Evolutionary conservation across 805 yeast genomes (phyloP), one percentile per base, ranked within the genome.

Genomic region (Candida tibetensis): DNA sequence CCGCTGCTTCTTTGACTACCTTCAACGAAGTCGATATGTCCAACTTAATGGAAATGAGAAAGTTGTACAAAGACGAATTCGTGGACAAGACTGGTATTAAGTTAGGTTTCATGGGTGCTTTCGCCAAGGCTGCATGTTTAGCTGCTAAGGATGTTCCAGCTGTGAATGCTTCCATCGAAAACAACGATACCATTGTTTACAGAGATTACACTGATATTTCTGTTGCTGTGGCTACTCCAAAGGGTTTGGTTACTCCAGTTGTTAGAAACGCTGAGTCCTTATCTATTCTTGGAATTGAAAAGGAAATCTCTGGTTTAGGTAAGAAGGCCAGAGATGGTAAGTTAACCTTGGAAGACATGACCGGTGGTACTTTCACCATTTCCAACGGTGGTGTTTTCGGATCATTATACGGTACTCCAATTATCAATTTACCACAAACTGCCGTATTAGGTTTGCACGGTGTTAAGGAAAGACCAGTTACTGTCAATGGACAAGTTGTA

Each of bases 351-450:
- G 99, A 93, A 75, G 99, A 93, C 68, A 91, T 93, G 98, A 79
- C 96, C 45, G 99, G 99, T 66, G 99, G 99, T 67, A 90, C 98
- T 44, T 90, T 93, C 77, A 93, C 99, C 58, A 93, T 93, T 57
- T 93, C 98, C 39, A 93, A 93, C 73, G 99, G 99, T 65, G 99
- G 99, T 68, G 96, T 93, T 41, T 93, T 93, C 58, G 99, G 99
- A 48, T 93, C 98, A 17, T 75, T 93, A 51, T 88, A 85, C 66
- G 99, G 99, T 65, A 93, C 99, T 37, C 99, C 99, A 58, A 93
- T 93, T 69, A 91, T 93, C 65, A 93, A 93, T 79, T 71, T 85
- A 79, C 99, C 99, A 39, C 99, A 93, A 74, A 89, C 96, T 42
- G 97, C 98, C 31, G 99, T 93, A 17, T 77, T 93, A 54, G 99